Evolutionary conservation across 768 basidiomycete genomes (phyloP), one percentile per base, ranked within the genome.

Genomic region (Podaxis carcinomalis): DNA sequence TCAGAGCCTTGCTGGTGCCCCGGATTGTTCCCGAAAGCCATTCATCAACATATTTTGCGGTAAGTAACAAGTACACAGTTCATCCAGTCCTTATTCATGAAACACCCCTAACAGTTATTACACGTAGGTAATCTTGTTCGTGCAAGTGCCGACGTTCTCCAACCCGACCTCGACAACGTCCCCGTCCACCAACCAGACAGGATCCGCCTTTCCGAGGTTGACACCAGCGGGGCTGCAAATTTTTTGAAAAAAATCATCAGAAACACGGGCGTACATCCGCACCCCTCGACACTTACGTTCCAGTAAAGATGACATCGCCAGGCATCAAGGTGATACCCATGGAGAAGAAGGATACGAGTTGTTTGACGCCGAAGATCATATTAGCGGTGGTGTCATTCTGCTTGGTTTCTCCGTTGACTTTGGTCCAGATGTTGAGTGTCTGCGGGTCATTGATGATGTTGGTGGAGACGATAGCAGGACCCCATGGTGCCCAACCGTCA

Each of bases 291-390:
- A 69, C 75, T 68, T 49, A 75, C 77, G 74, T 77, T 68, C 76
- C 76, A 54, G 77, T 78, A 65, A 77, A 79, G 23, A 79, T 78
- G 2, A 79, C 72, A 59, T 79, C 78, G 16, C 76, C 78, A 23
- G 77, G 78, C 13, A 73, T 64, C 28, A 78, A 61, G 2, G 77
- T 79, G 7, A 70, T 78, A 1, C 78, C 77, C 78, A 79, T 79
- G 1, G 75, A 76, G 69, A 79, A 77, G 69, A 77, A 78, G 6
- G 72, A 74, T 21, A 78, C 75, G 1, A 77, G 67, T 19, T 76
- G 67, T 58, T 72, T 73, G 46, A 78, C 76, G 32, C 72, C 72
- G 59, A 77, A 78, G 13, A 78, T 75, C 77, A 77, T 77, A 57
- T 72, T 77, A 19, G 75, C 76, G 1, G 75, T 78, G 10, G 73